Base-by-base conservation (phyloP, 2,329 filamentous ascomycete species). In the Aquanectria penicillioides region DNA sequence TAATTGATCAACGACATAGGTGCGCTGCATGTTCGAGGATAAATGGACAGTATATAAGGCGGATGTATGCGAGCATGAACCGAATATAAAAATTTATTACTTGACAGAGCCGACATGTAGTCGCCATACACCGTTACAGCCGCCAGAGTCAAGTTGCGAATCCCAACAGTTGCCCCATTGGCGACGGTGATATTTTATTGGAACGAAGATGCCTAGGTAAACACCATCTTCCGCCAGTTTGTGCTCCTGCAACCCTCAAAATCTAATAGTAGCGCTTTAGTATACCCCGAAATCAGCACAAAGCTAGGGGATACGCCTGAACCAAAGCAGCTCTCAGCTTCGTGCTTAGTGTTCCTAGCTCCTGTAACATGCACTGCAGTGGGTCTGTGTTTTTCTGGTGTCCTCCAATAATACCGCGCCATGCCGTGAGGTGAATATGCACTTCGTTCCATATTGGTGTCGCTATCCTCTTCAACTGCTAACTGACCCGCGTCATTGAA, bases 311-410 rank as follows among this genome's bases (percentile, higher is more conserved):
- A 31, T 2, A 46, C 41, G 4, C 26, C 41, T 5, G 33, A 12
- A 7, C 17, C 41, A 46, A 46, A 46, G 22, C 41, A 46, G 13
- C 41, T 46, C 28, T 46, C 41, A 10, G 41, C 41, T 10, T 46
- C 7, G 28, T 46, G 41, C 12, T 15, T 31, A 9, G 33, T 46
- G 12, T 46, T 15, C 3, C 28, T 22, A 13, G 41, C 41, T 15
- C 41, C 41, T 9, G 41, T 46, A 3, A 46, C 41, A 0, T 20
- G 26, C 8, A 33, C 4, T 8, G 28, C 6, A 20, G 26, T 33
- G 23, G 41, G 41, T 11, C 33, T 8, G 13, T 18, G 2, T 3
- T 46, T 23, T 2, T n/a, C 3, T 12, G 11, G 3, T 4, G n/a
- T 33, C 2, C 7, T 23, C 41, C 28, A 33, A n/a, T 46, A 28